Base-by-base conservation (phyloP, 73 alveolate species). In the Durusdinium trenchii region DNA sequence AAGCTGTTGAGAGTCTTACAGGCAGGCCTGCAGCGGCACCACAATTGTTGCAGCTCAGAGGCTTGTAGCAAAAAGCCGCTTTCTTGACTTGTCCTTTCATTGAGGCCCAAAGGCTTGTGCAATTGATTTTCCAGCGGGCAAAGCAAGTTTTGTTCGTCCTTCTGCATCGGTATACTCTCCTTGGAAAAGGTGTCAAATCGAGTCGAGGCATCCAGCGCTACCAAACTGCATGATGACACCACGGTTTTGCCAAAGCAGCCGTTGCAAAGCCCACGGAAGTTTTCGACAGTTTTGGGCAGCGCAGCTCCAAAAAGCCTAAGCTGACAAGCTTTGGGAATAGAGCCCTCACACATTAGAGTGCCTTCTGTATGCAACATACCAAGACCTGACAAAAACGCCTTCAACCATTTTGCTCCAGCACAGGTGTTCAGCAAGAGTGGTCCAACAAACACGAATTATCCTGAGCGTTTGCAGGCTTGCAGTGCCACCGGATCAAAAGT, bases 41-140 rank as follows among this genome's bases (percentile, higher is more conserved):
- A 20, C 51, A 28, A 16, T 0, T 38, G 5, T 6, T 48, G 50
- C 30, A 6, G 85, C 98, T 76, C 20, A 91, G 98, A 42, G 14
- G 62, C 98, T 91, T 91, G 98, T 91, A 91, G 83, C 98, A 91
- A 23, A 69, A 71, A 38, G 98, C 98, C 26, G 98, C 40, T 54
- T 91, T 50, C 89, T 91, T 54, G 60, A 36, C 45, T 32, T 91
- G 67, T 28, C 98, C 98, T 91, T 71, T n/a, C 57, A 32, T 23
- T n/a, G 50, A 40, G 73, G 51, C 85, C 89, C 40, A 46, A 0
- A 38, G 46, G 20, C 73, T 23, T 60, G 73, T 60, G 18, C n/a
- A n/a, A n/a, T 60, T 60, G 73, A 23, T 32, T 60, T 23, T 23
- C 73, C 0, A 60, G n/a, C 73, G 6, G 73, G n/a, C 6, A 2